These are phyloP conservation scores for Canavalia gladiata DNA, from an alignment of 306 rosid genomes.

Conservation along the genomic window DNA sequence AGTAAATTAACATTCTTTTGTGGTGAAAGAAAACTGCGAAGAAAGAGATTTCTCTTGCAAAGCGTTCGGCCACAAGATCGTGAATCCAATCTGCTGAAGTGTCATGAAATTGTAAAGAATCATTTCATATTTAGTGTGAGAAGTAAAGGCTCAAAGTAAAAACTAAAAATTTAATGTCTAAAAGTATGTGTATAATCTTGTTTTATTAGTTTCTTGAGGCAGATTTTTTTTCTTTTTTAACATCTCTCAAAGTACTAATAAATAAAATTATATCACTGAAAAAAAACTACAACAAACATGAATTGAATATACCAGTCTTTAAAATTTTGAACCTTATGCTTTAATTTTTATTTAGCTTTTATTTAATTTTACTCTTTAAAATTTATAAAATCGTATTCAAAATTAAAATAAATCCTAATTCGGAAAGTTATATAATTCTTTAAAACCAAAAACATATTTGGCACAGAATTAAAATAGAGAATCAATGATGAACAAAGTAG, in stretches of 20 bases:
- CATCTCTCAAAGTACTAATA: too few species aligned
- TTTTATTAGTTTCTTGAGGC: too few species aligned
- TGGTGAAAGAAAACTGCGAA: not conserved
- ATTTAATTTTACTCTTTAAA: not conserved
- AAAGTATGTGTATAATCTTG: too few species aligned
- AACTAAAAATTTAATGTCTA: too few species aligned
- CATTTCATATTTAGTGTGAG: not conserved
- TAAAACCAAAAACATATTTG: not conserved
- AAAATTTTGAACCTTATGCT: too few species aligned
- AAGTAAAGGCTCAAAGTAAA: not conserved
- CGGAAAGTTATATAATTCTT: not conserved
- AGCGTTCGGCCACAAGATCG: not conserved
- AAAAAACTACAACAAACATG: too few species aligned
- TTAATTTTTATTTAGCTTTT: not conserved
- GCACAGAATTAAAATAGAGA: not conserved
- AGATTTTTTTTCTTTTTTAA: too few species aligned
- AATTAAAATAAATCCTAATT: not conserved
- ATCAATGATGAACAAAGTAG: constrained; percentile 10
- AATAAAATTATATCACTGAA: too few species aligned
- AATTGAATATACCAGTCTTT: too few species aligned
- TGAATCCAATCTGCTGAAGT: not conserved
- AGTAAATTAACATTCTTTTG: too few species aligned
- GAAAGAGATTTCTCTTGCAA: not conserved
- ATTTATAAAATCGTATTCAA: not conserved
- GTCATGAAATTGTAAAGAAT: constrained; percentile 1